Conservation (phyloP, 2,329 filamentous ascomycete species). For the Sodiomyces alkalinus region DNA sequence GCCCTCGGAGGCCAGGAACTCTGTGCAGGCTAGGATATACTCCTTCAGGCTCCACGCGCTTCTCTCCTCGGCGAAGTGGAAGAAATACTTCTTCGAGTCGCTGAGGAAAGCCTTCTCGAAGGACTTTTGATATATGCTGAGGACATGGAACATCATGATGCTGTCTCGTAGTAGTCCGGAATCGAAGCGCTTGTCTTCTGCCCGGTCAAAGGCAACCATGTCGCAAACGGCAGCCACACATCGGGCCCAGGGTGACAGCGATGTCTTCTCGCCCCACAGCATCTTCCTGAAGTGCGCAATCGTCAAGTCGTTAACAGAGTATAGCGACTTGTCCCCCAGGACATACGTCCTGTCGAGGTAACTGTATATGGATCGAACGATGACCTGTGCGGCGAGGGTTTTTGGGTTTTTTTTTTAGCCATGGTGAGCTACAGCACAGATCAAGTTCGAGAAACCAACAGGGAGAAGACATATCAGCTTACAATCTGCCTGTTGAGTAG, state of each 20-base stretch:
- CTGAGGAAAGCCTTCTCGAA: conserved; percentile 68
- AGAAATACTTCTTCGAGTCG: conserved; percentile 52
- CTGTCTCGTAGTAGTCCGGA: conserved; percentile 53
- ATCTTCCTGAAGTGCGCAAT: conserved; percentile 58
- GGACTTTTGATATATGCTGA: conserved; percentile 61
- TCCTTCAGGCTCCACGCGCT: conserved; percentile 50
- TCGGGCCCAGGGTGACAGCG: conserved; percentile 19
- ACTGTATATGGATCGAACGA: conserved; percentile 84
- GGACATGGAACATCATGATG: conserved; percentile 71
- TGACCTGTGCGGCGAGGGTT: no score
- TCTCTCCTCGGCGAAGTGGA: conserved; percentile 52
- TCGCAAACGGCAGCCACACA: conserved; percentile 51
- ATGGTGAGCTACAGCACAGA: no score
- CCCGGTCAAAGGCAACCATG: conserved; percentile 59
- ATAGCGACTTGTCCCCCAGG: conserved; percentile 52
- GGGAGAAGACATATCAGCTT: no score
- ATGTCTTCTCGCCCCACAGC: conserved; percentile 11
- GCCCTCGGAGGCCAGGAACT: conserved; percentile 57
- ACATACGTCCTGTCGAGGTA: conserved; percentile 87
- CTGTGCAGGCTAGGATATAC: conserved; percentile 59
- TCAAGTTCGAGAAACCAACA: conserved; percentile 5
- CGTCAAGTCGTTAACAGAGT: conserved; percentile 68
- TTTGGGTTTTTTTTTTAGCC: no score
- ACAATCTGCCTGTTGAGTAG: conserved; percentile 68
- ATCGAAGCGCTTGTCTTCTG: conserved; percentile 40